Base-by-base conservation (phyloP, 306 rosid genomes). In the Betula pendula region DNA sequence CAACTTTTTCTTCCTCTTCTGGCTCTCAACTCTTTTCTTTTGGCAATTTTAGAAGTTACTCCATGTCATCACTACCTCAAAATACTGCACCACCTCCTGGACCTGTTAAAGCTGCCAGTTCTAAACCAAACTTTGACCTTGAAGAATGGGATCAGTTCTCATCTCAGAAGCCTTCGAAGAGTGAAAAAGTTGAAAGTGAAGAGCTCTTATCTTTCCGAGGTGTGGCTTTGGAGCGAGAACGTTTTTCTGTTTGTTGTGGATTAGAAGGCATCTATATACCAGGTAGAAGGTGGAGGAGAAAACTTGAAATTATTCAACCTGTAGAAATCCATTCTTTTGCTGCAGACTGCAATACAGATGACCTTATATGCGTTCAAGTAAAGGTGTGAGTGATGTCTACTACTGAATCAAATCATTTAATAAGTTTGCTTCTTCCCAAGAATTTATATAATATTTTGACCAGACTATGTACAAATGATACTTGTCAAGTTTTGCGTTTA, bases 231-330 rank as follows among this genome's bases (percentile, higher is more conserved):
- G 97, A 90, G 88, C 89, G 80, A 81, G 96, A 95, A 76, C 87
- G 97, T 29, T 95, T 95, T 87, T 95, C 93, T 68, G 97, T 90
- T 78, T 71, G 92, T 66, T 95, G 99, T 87, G 99, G 97, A 82
- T 83, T 95, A 81, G 92, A 89, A 83, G 99, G 97, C 53, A 81
- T 90, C 76, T 87, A 92, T 84, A 79, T 83, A 74, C 99, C 99
- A 44, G 99, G 99, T 76, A 90, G 88, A 88, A 90, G 95, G 76
- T 95, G 99, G 99, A 87, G 92, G 85, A 89, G 97, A 81, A 95
- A 92, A 80, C 83, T 95, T 78, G 97, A 92, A 84, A 89, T 95
- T 71, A 83, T 92, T 71, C 97, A 92, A 82, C 99, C 97, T 68
- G 74, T 95, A 19, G 89, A 89, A 77, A 88, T 92, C 80, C 89